Evolutionary conservation across 495 filamentous ascomycete genomes (phyloP).

Genomic region (Aspergillus asperescens): DNA sequence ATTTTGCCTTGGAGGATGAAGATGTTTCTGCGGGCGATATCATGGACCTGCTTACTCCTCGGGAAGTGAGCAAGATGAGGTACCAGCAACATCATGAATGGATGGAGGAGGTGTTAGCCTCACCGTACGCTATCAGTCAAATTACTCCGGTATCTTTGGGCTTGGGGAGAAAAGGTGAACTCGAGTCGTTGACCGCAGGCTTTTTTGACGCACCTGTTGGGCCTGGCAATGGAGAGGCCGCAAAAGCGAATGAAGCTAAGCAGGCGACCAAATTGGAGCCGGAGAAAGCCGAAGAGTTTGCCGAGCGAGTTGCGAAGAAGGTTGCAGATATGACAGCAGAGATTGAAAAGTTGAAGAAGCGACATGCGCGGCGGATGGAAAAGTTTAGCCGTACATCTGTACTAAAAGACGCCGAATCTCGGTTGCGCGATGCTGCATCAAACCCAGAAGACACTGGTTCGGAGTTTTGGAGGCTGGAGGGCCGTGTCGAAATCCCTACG

Average conservation of each 20-base stretch:
- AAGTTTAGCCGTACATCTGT: conserved; percentile 63
- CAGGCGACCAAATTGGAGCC: conserved; percentile 58
- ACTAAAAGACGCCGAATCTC: conserved; percentile 57
- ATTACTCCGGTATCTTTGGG: conserved; percentile 86
- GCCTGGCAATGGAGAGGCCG: conserved; percentile 28
- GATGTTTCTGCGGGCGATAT: conserved; percentile 78
- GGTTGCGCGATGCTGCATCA: conserved; percentile 47
- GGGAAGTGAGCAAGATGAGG: conserved; percentile 76
- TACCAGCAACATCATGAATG: conserved; percentile 96
- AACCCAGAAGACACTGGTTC: conserved; percentile 48
- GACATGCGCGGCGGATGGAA: conserved; percentile 68
- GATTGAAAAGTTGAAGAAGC: conserved; percentile 72
- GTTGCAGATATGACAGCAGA: conserved; percentile 64
- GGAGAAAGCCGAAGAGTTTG: conserved; percentile 69
- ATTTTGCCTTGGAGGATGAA: conserved; percentile 74
- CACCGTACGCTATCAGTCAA: conserved; percentile 72
- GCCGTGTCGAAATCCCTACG: conserved; percentile 41
- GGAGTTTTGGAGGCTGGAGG: conserved; percentile 62
- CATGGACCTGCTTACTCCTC: conserved; percentile 79
- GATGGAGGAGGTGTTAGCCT: conserved; percentile 97
- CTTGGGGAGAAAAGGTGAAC: conserved; percentile 78
- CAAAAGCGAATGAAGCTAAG: conserved; percentile 40
- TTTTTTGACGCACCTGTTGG: conserved; percentile 60
- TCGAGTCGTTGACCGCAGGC: conserved; percentile 73
- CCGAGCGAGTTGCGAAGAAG: conserved; percentile 61